Base-by-base conservation (phyloP, 371 early-diverging fungal genomes). In the Vairimorpha ceranae region DNA sequence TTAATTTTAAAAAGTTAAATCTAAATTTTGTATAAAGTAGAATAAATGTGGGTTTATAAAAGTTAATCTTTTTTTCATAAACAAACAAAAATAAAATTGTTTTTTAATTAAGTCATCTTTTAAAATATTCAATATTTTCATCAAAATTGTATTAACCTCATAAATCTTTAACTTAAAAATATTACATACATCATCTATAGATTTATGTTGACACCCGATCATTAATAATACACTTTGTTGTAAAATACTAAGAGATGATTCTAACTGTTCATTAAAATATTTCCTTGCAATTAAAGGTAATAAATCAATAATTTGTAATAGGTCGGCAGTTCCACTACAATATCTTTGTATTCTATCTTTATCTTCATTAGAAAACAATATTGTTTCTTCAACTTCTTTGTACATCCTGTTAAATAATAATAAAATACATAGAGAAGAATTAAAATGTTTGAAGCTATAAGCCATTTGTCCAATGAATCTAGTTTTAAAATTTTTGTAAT, bases 151-250 rank as follows among this genome's bases (percentile, higher is more conserved):
- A 35, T 23, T 33, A 32, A 70, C 29, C n/a, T 70, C 63, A 33
- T 52, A 70, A 33, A 51, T 30, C 21, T 70, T 70, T 2, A 70
- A 41, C 0, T 33, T 61, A 63, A 48, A 46, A 61, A 60, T 36
- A 23, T 60, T 51, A 25, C 59, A 30, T 10, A 65, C 27, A n/a
- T 51, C 66, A n/a, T 72, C 56, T n/a, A 72, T 32, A 43, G 38
- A 63, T 58, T 46, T 65, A 29, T 60, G 35, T 43, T 72, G 73
- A 21, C 54, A 66, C 4, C 73, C 73, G 12, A 72, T 32, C 73
- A 65, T 64, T 36, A 72, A 33, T 12, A 72, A 35, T 23, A 72
- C 66, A 41, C 65, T 60, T 46, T 72, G 43, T 23, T 65, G 54
- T 21, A 72, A 58, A 25, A 66, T 19, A 17, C 45, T 65, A 25